phyloP scores from a whole-genome alignment of 2,329 filamentous ascomycete species.

The Claviceps arundinis region DNA sequence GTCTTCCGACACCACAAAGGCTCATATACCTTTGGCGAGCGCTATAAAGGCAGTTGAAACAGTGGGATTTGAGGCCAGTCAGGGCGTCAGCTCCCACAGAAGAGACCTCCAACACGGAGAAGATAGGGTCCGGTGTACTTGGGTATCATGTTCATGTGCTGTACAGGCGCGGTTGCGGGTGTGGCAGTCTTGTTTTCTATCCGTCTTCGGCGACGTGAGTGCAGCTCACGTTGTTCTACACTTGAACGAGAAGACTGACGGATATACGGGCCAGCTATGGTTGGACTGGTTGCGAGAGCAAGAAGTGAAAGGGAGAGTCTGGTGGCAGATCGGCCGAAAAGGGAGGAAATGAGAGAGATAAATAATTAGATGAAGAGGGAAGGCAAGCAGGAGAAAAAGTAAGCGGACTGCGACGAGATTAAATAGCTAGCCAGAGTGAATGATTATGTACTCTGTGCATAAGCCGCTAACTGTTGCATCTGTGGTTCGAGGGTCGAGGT shows the following conservation, averaged over 20 bases:
- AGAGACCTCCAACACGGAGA: conserved; percentile 28
- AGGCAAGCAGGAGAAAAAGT: not conserved
- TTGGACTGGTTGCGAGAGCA: not conserved
- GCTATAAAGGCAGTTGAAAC: not conserved
- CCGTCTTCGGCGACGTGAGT: conserved; percentile 4
- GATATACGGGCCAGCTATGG: not conserved
- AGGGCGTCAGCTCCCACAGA: conserved; percentile 25
- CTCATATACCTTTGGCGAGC: no score
- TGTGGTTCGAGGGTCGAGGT: not conserved
- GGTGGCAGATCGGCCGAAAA: not conserved
- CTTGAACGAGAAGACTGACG: not conserved
- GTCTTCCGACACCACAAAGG: not conserved
- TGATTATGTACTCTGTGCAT: not conserved
- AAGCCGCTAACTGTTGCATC: not conserved
- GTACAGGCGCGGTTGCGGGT: not conserved
- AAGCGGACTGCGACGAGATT: not conserved
- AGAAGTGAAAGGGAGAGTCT: not conserved
- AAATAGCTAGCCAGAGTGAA: not conserved
- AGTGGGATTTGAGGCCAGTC: conserved; percentile 13
- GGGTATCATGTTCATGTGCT: conserved; percentile 26
- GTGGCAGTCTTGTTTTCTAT: not conserved
- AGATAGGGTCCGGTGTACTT: conserved; percentile 22
- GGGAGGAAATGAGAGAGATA: not conserved
- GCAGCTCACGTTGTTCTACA: conserved; percentile 1
- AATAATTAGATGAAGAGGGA: not conserved